A percentile compares a stretch with the other conserved stretches of the same genome.
Evolutionary conservation across 306 rosid species (phyloP).

Genomic region (Ziziphus jujuba): DNA sequence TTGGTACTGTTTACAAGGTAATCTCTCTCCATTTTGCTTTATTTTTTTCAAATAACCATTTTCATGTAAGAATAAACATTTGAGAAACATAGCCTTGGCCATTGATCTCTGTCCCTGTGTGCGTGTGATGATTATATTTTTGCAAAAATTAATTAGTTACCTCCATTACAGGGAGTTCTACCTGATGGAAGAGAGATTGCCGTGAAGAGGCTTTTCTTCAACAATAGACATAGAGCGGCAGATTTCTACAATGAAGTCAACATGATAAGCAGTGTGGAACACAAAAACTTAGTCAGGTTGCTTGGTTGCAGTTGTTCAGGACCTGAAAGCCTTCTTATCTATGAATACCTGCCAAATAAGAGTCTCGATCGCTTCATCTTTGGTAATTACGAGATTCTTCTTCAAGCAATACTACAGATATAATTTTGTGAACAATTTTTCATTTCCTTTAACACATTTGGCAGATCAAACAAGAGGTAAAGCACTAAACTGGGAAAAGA

Average conservation of each 20-base stretch:
- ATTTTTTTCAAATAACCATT: too few species aligned
- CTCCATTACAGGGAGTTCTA: slow-evolving; percentile 54
- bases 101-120: too few species aligned
- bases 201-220: slow-evolving; percentile 78
- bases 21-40: too few species aligned
- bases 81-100: too few species aligned
- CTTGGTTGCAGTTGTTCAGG: slow-evolving; percentile 93
- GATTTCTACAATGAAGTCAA: slow-evolving; percentile 89
- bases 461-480: slow-evolving; percentile 60
- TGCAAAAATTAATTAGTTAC: neutral
- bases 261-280: slow-evolving; percentile 83
- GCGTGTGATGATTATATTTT: neutral
- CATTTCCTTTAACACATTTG: neutral
- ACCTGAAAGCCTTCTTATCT: slow-evolving; percentile 92
- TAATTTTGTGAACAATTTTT: neutral
- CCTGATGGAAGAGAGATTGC: slow-evolving; percentile 95
- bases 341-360: slow-evolving; percentile 74
- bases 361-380: slow-evolving; percentile 88
- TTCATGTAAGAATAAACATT: too few species aligned
- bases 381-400: slow-evolving; percentile 36
- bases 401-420: too few species aligned
- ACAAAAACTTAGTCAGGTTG: slow-evolving; percentile 77
- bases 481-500: slow-evolving; percentile 77
- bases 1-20: slow-evolving; percentile 93
- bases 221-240: slow-evolving; percentile 81